Evolutionary conservation across 2,329 filamentous ascomycete genomes (phyloP), one percentile per base, ranked within the genome.

Genomic region (Xylariomycetidae sp.): DNA sequence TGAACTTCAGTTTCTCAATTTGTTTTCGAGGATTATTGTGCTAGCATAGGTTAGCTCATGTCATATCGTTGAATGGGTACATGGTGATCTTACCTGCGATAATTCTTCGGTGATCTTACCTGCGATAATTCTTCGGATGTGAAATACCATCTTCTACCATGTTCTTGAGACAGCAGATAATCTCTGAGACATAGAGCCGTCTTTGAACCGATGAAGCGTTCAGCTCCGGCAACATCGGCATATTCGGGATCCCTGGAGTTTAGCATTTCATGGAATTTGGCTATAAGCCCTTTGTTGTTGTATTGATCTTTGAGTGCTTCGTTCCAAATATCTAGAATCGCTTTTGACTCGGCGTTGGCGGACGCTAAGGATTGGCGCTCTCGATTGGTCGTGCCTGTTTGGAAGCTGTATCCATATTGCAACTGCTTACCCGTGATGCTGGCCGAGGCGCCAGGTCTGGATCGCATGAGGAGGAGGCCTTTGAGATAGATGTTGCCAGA

Each of bases 331-430:
- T 27, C 27, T 6, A 44, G 25, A 18, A 53, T 51, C 8, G 41
- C 30, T 26, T 17, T 15, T 3, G 41, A 33, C 30, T 50, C 45
- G 11, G 48, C 38, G 7, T 31, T 11, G 11, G 41, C 42, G 12
- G 18, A 12, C 3, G 34, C 38, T 6, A 50, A 23, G 2, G 41
- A 48, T 29, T 50, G 37, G 22, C 45, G 40, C 30, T 53, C 45
- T 13, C 46, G 47, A 31, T 50, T 49, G 3, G 45, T 49, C 2
- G n/a, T 12, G 2, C 51, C 50, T 6, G 3, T 30, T 17, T 40
- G 33, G 26, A 54, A 49, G 25, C 51, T 52, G 34, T 54, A 53
- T 20, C 45, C 46, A 29, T 44, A 53, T 16, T 17, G 36, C 8
- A 53, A 13, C 16, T 20, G 19, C 22, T 43, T 32, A 11, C 37